Evolutionary conservation across 495 filamentous ascomycete species (phyloP).

Genomic region (Penicillium antarcticum): DNA sequence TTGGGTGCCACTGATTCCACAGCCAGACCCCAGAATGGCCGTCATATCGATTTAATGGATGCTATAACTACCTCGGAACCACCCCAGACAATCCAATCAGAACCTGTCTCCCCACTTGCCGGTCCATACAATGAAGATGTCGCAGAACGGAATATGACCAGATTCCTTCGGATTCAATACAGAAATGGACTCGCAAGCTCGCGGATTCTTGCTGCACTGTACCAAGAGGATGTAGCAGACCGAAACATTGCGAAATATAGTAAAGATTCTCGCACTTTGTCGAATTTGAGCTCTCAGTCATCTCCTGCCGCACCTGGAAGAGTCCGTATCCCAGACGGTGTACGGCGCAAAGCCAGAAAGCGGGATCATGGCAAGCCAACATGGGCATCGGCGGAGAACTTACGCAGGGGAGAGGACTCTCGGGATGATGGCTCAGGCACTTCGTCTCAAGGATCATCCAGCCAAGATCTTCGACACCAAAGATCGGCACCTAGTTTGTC

Average conservation of each 20-base stretch:
- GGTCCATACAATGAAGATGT: slow-evolving; percentile 47
- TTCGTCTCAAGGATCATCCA: not conserved
- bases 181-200: slow-evolving; percentile 25
- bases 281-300: slow-evolving; percentile 22
- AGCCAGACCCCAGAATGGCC: slow-evolving; percentile 15
- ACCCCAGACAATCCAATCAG: slow-evolving; percentile 18
- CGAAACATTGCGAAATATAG: slow-evolving; percentile 36
- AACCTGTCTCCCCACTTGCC: slow-evolving; percentile 24
- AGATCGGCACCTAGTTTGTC: slow-evolving; percentile 34
- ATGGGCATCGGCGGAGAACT: slow-evolving; percentile 18
- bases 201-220: slow-evolving; percentile 30
- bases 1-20: slow-evolving; percentile 4
- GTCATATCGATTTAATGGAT: slow-evolving; percentile 44
- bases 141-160: slow-evolving; percentile 45
- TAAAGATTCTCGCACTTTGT: slow-evolving; percentile 18
- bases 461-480: slow-evolving; percentile 20
- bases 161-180: slow-evolving; percentile 30
- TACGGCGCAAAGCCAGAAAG: slow-evolving; percentile 11
- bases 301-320: slow-evolving; percentile 20
- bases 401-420: slow-evolving; percentile 9
- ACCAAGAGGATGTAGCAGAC: slow-evolving; percentile 46
- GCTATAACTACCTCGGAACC: slow-evolving; percentile 33
- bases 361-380: slow-evolving; percentile 2
- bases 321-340: slow-evolving; percentile 15
- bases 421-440: slow-evolving; percentile 8